phyloP scores from a whole-genome alignment of 2,329 filamentous ascomycete genomes.

The Aspergillus vadensis region DNA sequence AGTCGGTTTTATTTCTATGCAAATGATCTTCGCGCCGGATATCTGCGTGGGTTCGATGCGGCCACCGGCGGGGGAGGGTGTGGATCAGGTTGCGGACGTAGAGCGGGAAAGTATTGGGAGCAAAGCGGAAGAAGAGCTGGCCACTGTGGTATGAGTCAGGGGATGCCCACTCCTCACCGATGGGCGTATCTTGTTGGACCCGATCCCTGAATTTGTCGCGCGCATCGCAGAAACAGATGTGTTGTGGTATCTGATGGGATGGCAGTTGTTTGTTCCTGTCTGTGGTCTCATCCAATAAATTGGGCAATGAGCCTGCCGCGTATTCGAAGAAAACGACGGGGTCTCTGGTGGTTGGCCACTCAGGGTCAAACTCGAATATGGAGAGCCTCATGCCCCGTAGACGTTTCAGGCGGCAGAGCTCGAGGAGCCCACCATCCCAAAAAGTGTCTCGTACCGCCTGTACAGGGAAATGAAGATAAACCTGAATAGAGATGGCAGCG shows the following conservation, averaged over 20 bases:
- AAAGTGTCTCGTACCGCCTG: no score
- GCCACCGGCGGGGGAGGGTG: not conserved
- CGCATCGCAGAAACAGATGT: not conserved
- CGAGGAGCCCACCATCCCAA: not conserved
- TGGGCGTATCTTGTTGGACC: not conserved
- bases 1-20: not conserved
- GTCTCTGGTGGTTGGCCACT: not conserved
- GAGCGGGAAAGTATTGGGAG: not conserved
- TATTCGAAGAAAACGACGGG: not conserved
- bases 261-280: no score
- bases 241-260: not conserved
- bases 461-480: no score
- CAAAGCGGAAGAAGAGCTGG: not conserved
- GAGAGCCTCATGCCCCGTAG: not conserved
- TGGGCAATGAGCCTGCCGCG: not conserved
- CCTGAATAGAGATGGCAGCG: no score
- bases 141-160: not conserved
- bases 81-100: constrained; percentile 4
- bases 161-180: not conserved
- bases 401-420: not conserved
- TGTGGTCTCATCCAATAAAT: no score
- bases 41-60: not conserved
- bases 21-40: not conserved
- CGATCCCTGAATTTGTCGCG: not conserved
- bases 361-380: not conserved